Base-by-base conservation (phyloP, 2,329 filamentous ascomycete species). In the Fusarium penzigii region DNA sequence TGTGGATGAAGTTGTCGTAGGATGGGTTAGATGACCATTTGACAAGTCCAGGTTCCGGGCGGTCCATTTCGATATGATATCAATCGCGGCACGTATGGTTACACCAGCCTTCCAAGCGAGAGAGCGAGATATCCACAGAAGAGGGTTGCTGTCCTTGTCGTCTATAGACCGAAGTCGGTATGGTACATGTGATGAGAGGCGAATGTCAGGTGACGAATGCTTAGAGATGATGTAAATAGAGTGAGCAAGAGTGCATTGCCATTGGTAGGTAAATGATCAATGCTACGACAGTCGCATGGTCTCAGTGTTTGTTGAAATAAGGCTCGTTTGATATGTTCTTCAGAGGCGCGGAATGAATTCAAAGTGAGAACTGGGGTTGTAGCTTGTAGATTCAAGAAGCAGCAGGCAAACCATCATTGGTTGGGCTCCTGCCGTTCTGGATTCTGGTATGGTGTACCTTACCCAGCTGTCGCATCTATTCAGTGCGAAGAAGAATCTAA, bases 21-120 rank as follows among this genome's bases (percentile, higher is more conserved):
- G 72, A 71, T 16, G 80, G 74, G 56, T 82, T 84, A 45, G 84
- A 81, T 17, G 83, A 87, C 85, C 85, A 88, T 65, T 84, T 84
- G 64, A 87, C 80, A 51, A 88, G 77, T 25, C 85, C 85, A 11
- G 81, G 80, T 60, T 85, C 82, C 2, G 81, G 80, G 43, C 82
- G 78, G 60, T 85, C 82, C 80, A 84, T 81, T 49, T 59, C 70
- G 42, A 62, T 51, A 32, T 42, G 41, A 45, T 42, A 17, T 51
- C 43, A 47, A 25, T 46, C 39, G 48, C 42, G 38, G 6, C 32
- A 20, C 5, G 39, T 39, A 17, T 41, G 13, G 34, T 25, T 25
- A 25, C 20, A 25, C 20, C 20, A 7, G 20, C 20, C 5, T 25
- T 25, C 7, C 20, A 25, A 25, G 20, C 7, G 5, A 25, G 20